Evolutionary conservation across 495 filamentous ascomycete species (phyloP).

Genomic region (Podospora sp.): DNA sequence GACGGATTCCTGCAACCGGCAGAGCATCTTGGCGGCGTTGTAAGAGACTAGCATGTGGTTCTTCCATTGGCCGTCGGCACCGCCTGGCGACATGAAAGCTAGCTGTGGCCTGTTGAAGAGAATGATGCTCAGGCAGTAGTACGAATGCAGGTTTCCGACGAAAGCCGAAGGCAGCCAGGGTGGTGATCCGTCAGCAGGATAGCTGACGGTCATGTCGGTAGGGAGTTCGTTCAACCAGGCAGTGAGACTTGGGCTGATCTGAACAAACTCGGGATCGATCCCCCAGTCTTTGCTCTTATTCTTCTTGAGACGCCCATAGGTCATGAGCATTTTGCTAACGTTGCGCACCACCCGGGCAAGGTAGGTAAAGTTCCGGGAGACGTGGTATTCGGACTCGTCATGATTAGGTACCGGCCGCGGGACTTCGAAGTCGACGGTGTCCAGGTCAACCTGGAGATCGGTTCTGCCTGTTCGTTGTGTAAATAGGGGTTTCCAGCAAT

Average conservation of each 20-base stretch:
- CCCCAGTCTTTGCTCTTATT: slow-evolving; percentile 88
- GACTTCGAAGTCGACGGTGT: slow-evolving; percentile 76
- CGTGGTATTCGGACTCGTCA: slow-evolving; percentile 75
- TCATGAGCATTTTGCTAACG: slow-evolving; percentile 72
- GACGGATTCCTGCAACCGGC: slow-evolving; percentile 88
- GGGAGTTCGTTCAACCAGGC: slow-evolving; percentile 80
- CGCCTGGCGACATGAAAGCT: slow-evolving; percentile 70
- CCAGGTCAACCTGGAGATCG: slow-evolving; percentile 73
- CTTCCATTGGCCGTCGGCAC: slow-evolving; percentile 80
- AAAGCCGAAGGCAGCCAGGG: slow-evolving; percentile 91
- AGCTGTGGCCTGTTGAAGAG: slow-evolving; percentile 90
- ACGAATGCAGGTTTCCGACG: slow-evolving; percentile 88
- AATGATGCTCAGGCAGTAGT: slow-evolving; percentile 86
- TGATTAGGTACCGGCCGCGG: slow-evolving; percentile 63
- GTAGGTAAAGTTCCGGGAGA: slow-evolving; percentile 80
- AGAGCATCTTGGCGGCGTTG: slow-evolving; percentile 82
- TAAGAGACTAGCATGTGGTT: slow-evolving; percentile 86
- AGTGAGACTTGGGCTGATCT: slow-evolving; percentile 71
- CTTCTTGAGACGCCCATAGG: slow-evolving; percentile 76
- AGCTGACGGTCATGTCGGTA: slow-evolving; percentile 74
- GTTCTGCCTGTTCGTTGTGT: slow-evolving; percentile 63
- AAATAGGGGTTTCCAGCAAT: slow-evolving; percentile 32
- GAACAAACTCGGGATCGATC: slow-evolving; percentile 79
- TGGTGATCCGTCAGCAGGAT: slow-evolving; percentile 75
- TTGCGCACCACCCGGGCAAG: slow-evolving; percentile 76